Evolutionary conservation across 306 rosid species (phyloP).

Genomic region (Betula pendula): DNA sequence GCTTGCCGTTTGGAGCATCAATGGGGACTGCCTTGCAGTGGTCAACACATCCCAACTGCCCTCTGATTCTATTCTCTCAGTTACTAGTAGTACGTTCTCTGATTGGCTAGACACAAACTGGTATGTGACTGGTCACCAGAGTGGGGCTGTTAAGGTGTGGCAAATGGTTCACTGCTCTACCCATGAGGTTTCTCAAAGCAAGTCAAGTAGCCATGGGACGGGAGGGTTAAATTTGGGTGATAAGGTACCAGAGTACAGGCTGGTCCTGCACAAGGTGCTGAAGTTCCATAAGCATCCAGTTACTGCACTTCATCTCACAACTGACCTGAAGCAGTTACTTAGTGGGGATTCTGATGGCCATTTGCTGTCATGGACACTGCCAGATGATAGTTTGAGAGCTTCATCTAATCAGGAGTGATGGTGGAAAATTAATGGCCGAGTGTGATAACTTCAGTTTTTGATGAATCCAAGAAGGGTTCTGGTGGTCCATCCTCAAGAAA

Average conservation of each 20-base stretch:
- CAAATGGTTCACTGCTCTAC: conserved; percentile 83
- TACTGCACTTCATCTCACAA: conserved; percentile 76
- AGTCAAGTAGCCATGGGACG: conserved; percentile 48
- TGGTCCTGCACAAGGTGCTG: conserved; percentile 75
- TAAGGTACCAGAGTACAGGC: conserved; percentile 70
- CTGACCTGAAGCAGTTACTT: conserved; percentile 83
- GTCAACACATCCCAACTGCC: conserved; percentile 94
- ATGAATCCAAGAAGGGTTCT: conserved; percentile 42
- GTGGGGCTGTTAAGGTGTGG: conserved; percentile 99
- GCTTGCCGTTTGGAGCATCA: conserved; percentile 92
- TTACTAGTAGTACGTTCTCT: conserved; percentile 76
- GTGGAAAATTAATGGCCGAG: conserved; percentile 21
- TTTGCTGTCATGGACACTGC: conserved; percentile 83
- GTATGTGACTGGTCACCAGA: conserved; percentile 99
- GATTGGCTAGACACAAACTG: conserved; percentile 97
- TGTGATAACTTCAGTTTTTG: conserved; percentile 48
- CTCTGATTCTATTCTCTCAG: conserved; percentile 89
- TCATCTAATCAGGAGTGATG: conserved; percentile 72
- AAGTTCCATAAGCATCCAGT: conserved; percentile 91
- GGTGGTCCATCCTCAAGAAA: conserved; percentile 28
- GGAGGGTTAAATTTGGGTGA: conserved; percentile 54
- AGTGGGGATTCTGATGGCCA: conserved; percentile 94
- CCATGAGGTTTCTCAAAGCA: conserved; percentile 52
- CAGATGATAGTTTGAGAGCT: conserved; percentile 77
- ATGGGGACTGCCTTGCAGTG: conserved; percentile 94